Conservation (phyloP, 495 filamentous ascomycete genomes). For the Pyronema domesticum region DNA sequence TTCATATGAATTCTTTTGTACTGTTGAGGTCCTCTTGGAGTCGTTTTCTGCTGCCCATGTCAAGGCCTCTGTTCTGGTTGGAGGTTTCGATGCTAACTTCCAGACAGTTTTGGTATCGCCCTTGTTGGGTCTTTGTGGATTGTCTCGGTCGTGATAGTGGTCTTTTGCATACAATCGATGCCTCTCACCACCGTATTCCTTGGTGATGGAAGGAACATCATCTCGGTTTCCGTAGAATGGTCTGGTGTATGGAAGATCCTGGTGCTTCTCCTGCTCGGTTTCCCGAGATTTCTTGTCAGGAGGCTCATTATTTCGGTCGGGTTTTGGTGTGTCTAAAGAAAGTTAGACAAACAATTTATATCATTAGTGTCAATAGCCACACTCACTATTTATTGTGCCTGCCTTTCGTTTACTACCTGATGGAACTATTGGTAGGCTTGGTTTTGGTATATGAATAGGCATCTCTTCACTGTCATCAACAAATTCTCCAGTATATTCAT, state of each 20-base stretch:
- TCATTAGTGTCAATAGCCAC: too few species aligned
- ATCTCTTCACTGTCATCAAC: background rate
- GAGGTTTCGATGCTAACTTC: background rate
- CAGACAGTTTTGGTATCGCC: background rate
- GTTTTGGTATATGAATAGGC: background rate
- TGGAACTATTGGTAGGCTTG: too few species aligned
- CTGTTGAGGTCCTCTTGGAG: background rate
- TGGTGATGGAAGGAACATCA: constrained; percentile 61
- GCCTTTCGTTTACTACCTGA: too few species aligned
- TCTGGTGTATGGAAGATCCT: constrained; percentile 42
- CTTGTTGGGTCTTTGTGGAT: too few species aligned
- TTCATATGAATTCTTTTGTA: too few species aligned
- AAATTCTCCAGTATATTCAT: constrained; percentile 15
- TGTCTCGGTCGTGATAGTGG: constrained; percentile 35
- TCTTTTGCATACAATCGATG: constrained; percentile 62
- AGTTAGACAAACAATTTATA: too few species aligned
- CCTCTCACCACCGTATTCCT: constrained; percentile 79
- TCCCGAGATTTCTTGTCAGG: constrained; percentile 33
- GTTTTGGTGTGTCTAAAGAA: too few species aligned
- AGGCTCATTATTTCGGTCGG: too few species aligned
- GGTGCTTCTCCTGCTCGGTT: constrained; percentile 13
- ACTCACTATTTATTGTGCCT: too few species aligned
- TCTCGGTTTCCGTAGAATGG: constrained; percentile 72
- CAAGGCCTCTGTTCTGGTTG: background rate
- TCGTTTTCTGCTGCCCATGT: background rate